These are phyloP conservation scores for Musa schizocarpa DNA, from an alignment of 176 grass and related monocot species.

Conservation along the genomic window DNA sequence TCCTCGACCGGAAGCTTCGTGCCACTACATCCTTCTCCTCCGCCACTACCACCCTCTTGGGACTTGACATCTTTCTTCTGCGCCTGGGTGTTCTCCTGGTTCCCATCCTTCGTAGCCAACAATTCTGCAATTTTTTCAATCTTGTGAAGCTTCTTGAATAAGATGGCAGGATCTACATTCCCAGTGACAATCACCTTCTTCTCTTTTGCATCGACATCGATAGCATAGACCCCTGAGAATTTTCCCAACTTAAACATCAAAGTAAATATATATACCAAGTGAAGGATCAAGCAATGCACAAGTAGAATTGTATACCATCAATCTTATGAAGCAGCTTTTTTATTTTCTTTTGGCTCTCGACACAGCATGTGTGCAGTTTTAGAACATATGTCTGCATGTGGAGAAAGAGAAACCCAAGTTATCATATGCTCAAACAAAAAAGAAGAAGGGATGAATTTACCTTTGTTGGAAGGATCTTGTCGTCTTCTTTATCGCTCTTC, in stretches of 20 bases:
- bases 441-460: not conserved
- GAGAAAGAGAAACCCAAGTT: no score
- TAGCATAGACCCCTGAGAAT: constrained; percentile 53
- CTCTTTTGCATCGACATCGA: constrained; percentile 42
- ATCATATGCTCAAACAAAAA: no score
- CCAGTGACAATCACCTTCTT: constrained; percentile 62
- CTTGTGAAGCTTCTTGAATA: constrained; percentile 72
- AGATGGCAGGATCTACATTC: constrained; percentile 52
- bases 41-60: not conserved
- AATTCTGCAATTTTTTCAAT: constrained; percentile 60
- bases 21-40: not conserved
- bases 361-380: constrained; percentile 29
- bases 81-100: constrained; percentile 20
- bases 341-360: constrained; percentile 46
- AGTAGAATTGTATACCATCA: constrained; percentile 17
- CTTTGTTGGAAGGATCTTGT: not conserved
- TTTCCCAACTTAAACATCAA: no score
- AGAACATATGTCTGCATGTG: constrained; percentile 24
- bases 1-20: not conserved
- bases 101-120: constrained; percentile 40
- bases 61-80: not conserved
- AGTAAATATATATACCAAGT: no score
- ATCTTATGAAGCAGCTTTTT: constrained; percentile 26
- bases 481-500: not conserved
- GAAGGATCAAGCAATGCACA: no score